These are phyloP conservation scores for Colletotrichum eremochloae DNA, from an alignment of 2,329 filamentous ascomycete genomes.

Conservation along the genomic window DNA sequence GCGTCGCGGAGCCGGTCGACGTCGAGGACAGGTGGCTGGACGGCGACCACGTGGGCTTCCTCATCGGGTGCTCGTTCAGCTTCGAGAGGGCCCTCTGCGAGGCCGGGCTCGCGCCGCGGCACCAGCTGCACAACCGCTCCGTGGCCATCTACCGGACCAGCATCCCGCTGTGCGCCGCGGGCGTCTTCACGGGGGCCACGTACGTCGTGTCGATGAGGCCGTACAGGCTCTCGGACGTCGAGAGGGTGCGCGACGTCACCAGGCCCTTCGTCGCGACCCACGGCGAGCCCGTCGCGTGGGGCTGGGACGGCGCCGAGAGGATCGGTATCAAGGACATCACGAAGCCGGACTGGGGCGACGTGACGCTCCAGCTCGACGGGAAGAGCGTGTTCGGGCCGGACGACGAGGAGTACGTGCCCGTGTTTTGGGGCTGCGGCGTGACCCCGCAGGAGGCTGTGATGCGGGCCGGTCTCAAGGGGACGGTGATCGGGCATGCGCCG, in stretches of 20 bases:
- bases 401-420: slow-evolving; percentile 62
- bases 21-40: slow-evolving; percentile 66
- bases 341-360: slow-evolving; percentile 70
- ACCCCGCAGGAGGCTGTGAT: slow-evolving; percentile 76
- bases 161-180: slow-evolving; percentile 68
- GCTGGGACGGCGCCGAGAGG: slow-evolving; percentile 66
- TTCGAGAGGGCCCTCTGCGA: slow-evolving; percentile 70
- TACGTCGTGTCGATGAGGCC: slow-evolving; percentile 75
- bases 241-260: slow-evolving; percentile 67
- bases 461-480: slow-evolving; percentile 65
- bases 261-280: slow-evolving; percentile 68
- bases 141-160: slow-evolving; percentile 74
- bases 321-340: slow-evolving; percentile 69
- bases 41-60: slow-evolving; percentile 69
- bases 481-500: slow-evolving; percentile 72
- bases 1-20: slow-evolving; percentile 51
- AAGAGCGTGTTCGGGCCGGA: slow-evolving; percentile 47
- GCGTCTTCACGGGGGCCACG: slow-evolving; percentile 66
- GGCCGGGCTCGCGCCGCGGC: slow-evolving; percentile 65
- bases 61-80: slow-evolving; percentile 74
- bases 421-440: slow-evolving; percentile 76
- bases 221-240: slow-evolving; percentile 64
- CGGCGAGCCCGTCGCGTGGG: slow-evolving; percentile 75
- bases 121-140: slow-evolving; percentile 62
- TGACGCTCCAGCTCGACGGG: slow-evolving; percentile 56